Percentiles rank a stretch among this genome's conserved stretches.
Conservation (phyloP, 805 yeast genomes). For the Peterozyma toletana region DNA sequence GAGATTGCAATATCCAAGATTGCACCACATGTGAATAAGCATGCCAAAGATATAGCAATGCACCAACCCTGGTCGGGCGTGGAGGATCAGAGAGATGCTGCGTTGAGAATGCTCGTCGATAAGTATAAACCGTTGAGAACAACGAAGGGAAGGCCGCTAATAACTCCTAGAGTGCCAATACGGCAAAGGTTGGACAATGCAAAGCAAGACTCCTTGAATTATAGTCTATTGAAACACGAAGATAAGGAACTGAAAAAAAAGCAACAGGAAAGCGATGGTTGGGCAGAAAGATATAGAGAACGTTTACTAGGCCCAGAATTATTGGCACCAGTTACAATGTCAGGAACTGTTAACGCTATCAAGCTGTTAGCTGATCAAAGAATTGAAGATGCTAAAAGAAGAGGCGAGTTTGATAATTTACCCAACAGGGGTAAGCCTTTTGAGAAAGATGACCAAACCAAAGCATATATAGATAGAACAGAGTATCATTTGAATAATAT, state of each 20-base stretch:
- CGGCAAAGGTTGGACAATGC: constrained; percentile 47
- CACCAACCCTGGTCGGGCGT: constrained; percentile 54
- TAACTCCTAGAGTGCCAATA: constrained; percentile 13
- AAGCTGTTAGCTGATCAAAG: constrained; percentile 66
- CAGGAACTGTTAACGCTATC: constrained; percentile 42
- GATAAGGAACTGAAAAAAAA: constrained; percentile 11
- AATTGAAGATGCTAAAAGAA: constrained; percentile 65
- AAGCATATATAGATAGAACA: constrained; percentile 55
- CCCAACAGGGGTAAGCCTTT: constrained; percentile 59
- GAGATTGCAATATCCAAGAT: constrained; percentile 33
- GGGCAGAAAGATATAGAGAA: constrained; percentile 57
- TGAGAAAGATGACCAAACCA: constrained; percentile 26
- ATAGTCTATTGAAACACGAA: constrained; percentile 36
- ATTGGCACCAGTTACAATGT: constrained; percentile 33
- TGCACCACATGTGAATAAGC: constrained; percentile 37
- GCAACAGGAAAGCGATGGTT: constrained; percentile 40
- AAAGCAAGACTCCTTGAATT: constrained; percentile 60
- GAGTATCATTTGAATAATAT: constrained; percentile 79
- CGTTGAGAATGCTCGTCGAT: constrained; percentile 51
- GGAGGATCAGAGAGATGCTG: constrained; percentile 38
- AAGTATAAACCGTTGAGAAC: constrained; percentile 30
- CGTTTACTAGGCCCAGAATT: constrained; percentile 51
- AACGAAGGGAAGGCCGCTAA: constrained; percentile 1
- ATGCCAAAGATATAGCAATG: constrained; percentile 39
- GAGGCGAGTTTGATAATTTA: constrained; percentile 61